Base-by-base conservation (phyloP, 2,329 filamentous ascomycete species). In the Neoascochyta sp. region DNA sequence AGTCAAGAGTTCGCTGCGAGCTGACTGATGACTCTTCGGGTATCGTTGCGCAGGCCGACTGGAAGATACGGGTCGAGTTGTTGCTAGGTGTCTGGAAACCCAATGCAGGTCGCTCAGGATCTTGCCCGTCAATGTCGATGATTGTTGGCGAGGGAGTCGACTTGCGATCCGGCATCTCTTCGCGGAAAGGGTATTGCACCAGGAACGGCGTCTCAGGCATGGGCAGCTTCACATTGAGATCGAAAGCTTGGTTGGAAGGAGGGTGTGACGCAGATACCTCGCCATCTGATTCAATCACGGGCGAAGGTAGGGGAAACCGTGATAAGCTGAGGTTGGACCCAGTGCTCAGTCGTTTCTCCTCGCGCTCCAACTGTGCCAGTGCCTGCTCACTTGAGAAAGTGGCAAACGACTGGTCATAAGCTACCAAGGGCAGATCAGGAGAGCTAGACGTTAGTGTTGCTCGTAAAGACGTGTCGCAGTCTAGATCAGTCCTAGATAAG, bases 251-350 rank as follows among this genome's bases (percentile, higher is more conserved):
- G 77, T 69, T 1, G 73, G 75, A 44, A 83, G 78, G 1, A 74
- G 60, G 15, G 72, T 80, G n/a, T 69, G 54, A 5, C 48, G 55
- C 68, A 52, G 74, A 65, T 50, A 67, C 31, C 54, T 55, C 2
- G 5, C 67, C 70, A 16, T 66, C 61, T 7, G 60, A 92, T 42
- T 95, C 95, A 54, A 89, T 83, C 7, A 86, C 79, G 58, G 95
- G 86, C 68, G 88, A 95, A 64, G 78, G 81, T 6, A 69, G 95
- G 63, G 89, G 83, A 68, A 69, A 64, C 4, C 33, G 55, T 2
- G 62, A 60, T 24, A 67, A 60, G 27, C 47, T 62, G 40, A 63
- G 57, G 3, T 55, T 32, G 8, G 54, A 57, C 7, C 47, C 42
- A 5, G 30, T 45, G 24, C 56, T 62, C 15, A 54, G 9, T 7